Evolutionary conservation across 2,329 filamentous ascomycete species (phyloP).

Genomic region (Xylaria sp.): DNA sequence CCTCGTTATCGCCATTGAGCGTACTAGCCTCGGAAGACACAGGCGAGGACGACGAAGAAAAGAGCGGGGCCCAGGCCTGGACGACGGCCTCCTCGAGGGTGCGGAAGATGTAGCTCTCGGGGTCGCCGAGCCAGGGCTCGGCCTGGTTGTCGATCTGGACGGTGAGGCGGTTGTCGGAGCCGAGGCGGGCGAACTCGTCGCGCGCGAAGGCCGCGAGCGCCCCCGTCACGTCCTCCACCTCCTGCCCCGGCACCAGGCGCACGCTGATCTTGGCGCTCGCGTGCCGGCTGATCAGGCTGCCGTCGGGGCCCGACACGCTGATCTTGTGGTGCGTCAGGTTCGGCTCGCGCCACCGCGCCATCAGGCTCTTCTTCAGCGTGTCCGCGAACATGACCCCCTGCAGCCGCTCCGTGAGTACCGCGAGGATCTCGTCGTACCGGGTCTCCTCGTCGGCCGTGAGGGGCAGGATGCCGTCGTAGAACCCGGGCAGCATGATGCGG

Average conservation of each 20-base stretch:
- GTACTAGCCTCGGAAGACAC: not conserved
- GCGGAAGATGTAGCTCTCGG: slow-evolving; percentile 85
- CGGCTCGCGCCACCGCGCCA: slow-evolving; percentile 93
- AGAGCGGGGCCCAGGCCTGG: slow-evolving; percentile 74
- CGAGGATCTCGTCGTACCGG: slow-evolving; percentile 82
- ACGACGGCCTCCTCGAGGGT: slow-evolving; percentile 85
- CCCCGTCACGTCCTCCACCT: slow-evolving; percentile 74
- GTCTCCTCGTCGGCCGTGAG: slow-evolving; percentile 75
- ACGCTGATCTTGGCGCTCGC: slow-evolving; percentile 88
- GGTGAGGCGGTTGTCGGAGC: slow-evolving; percentile 78
- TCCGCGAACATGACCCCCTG: slow-evolving; percentile 62
- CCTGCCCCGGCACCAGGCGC: slow-evolving; percentile 90
- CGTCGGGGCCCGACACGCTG: slow-evolving; percentile 88
- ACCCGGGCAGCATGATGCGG: slow-evolving; percentile 80
- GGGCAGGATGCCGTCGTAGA: slow-evolving; percentile 82
- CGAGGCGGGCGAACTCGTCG: slow-evolving; percentile 71
- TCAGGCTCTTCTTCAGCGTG: slow-evolving; percentile 79
- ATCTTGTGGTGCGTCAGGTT: slow-evolving; percentile 93
- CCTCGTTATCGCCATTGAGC: not conserved
- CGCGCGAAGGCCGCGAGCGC: slow-evolving; percentile 69
- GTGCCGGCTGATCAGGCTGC: slow-evolving; percentile 86
- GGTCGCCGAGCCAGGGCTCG: slow-evolving; percentile 94
- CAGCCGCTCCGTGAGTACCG: slow-evolving; percentile 73
- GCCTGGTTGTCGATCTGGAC: slow-evolving; percentile 90
- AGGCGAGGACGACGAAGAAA: slow-evolving; percentile 20